phyloP scores from a whole-genome alignment of 1,284 basidiomycete species.

The Pseudozyma flocculosa region DNA sequence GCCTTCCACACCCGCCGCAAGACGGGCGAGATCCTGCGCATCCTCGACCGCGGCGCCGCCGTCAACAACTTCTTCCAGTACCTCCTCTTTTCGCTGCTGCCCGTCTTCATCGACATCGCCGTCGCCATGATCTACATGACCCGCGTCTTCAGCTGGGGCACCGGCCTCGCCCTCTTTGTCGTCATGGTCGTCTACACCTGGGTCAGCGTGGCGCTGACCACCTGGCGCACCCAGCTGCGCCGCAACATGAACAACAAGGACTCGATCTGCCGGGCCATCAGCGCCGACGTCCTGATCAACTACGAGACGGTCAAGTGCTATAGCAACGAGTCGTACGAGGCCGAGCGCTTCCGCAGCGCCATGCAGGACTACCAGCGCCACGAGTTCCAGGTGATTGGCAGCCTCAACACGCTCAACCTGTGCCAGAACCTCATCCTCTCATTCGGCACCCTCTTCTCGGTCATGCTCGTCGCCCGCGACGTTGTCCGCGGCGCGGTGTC shows the following conservation, averaged over 20 bases:
- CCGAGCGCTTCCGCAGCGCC: constrained; percentile 70
- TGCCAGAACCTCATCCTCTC: constrained; percentile 50
- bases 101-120: constrained; percentile 74
- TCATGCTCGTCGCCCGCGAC: constrained; percentile 36
- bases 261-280: constrained; percentile 47
- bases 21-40: constrained; percentile 69
- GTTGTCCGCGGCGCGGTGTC: constrained; percentile 39
- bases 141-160: constrained; percentile 69
- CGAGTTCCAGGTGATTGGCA: constrained; percentile 67
- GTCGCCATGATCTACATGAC: constrained; percentile 64
- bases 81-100: constrained; percentile 75
- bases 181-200: constrained; percentile 79
- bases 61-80: constrained; percentile 60
- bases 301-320: constrained; percentile 69
- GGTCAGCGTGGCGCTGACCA: constrained; percentile 67
- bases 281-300: constrained; percentile 52
- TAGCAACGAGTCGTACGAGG: constrained; percentile 77
- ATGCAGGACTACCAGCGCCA: constrained; percentile 74
- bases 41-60: constrained; percentile 67
- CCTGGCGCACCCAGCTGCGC: constrained; percentile 70
- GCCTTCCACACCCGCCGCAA: constrained; percentile 77
- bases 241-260: constrained; percentile 47
- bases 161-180: constrained; percentile 71
- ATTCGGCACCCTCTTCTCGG: constrained; percentile 46
- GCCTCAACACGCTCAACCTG: constrained; percentile 52